Percentiles rank a stretch among this genome's conserved stretches.
phyloP scores from a whole-genome alignment of 1,284 basidiomycete genomes.

The Phylloboletellus chloephorus region DNA sequence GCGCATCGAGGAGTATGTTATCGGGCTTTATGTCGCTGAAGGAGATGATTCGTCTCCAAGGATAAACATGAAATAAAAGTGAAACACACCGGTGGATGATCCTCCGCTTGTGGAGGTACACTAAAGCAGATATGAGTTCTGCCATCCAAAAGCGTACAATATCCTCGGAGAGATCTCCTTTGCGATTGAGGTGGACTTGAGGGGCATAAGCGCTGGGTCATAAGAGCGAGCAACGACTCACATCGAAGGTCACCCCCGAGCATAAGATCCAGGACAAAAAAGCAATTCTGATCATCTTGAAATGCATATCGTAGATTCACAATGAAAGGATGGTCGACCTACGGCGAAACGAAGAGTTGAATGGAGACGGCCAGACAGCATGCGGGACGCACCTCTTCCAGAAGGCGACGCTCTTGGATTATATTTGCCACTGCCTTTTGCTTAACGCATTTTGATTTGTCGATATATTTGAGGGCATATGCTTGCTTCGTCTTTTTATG shows the following conservation, averaged over 20 bases:
- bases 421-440: conserved; percentile 93
- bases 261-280: conserved; percentile 97
- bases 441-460: conserved; percentile 87
- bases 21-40: conserved; percentile 92
- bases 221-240: conserved; percentile 39
- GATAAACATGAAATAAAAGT: background rate
- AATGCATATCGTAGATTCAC: conserved; percentile 96
- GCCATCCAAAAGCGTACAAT: conserved; percentile 87
- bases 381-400: conserved; percentile 70
- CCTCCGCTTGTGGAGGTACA: conserved; percentile 85
- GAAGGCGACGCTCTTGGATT: conserved; percentile 84
- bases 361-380: conserved; percentile 14
- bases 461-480: conserved; percentile 97
- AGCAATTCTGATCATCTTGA: conserved; percentile 97
- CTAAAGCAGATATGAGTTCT: conserved; percentile 80
- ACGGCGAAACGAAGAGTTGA: conserved; percentile 21
- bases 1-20: conserved; percentile 89
- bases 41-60: conserved; percentile 29
- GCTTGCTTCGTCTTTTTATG: conserved; percentile 91
- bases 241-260: conserved; percentile 91
- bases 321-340: conserved; percentile 94
- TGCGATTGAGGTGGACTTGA: conserved; percentile 84
- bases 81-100: conserved; percentile 87
- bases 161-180: conserved; percentile 71
- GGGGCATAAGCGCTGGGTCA: conserved; percentile 8